phyloP scores from a whole-genome alignment of 2,329 filamentous ascomycete genomes.

The Acrocalymma vagum region DNA sequence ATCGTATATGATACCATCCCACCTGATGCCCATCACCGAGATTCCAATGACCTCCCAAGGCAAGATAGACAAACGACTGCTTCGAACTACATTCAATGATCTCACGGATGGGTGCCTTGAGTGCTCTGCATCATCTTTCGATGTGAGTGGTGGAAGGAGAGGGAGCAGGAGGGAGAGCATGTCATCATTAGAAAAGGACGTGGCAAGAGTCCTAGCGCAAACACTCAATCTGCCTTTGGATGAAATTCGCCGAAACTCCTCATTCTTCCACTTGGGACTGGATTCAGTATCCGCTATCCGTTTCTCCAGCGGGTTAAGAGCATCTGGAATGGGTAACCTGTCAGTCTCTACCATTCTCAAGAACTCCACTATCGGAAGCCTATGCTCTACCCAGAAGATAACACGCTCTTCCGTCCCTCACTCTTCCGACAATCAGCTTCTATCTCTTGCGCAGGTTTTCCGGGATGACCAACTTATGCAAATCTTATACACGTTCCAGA shows the following conservation, averaged over 20 bases:
- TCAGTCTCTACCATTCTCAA: constrained; percentile 76
- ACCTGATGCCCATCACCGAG: constrained; percentile 72
- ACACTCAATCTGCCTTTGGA: constrained; percentile 56
- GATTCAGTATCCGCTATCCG: constrained; percentile 85
- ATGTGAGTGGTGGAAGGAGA: no score
- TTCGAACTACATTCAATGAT: constrained; percentile 59
- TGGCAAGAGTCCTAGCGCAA: constrained; percentile 65
- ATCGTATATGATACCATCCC: constrained; percentile 80
- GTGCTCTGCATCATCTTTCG: constrained; percentile 38
- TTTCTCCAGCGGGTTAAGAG: constrained; percentile 67
- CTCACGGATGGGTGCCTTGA: constrained; percentile 60
- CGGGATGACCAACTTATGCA: constrained; percentile 15
- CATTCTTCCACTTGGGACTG: constrained; percentile 80
- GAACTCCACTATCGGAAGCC: constrained; percentile 69
- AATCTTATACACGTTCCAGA: constrained; percentile 21
- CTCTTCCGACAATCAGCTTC: not conserved
- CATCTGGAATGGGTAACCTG: constrained; percentile 57
- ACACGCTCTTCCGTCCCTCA: not conserved
- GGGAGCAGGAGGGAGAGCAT: no score
- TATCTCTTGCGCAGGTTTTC: constrained; percentile 24
- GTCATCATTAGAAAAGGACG: constrained; percentile 61
- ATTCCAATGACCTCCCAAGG: constrained; percentile 79
- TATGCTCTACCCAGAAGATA: constrained; percentile 51
- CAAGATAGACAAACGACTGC: constrained; percentile 71
- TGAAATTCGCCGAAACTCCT: constrained; percentile 69